Conservation (phyloP, 2,329 filamentous ascomycete species). For the Xylaria sp. region DNA sequence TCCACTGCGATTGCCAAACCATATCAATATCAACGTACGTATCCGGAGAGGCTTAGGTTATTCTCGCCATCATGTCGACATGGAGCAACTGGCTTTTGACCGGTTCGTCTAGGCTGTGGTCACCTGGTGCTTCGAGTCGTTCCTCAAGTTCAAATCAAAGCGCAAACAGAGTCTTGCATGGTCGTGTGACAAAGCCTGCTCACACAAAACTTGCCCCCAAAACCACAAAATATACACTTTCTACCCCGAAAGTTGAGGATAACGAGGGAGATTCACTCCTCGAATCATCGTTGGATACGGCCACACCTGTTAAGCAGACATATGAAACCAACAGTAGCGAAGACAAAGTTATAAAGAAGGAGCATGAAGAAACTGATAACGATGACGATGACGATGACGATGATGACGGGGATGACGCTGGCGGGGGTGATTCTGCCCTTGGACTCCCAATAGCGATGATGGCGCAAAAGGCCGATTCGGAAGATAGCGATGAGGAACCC, state of each 20-base stretch:
- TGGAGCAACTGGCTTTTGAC: slow-evolving; percentile 23
- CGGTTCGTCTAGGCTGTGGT: neutral
- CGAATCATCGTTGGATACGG: neutral
- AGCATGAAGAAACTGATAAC: slow-evolving; percentile 1
- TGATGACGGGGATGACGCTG: neutral
- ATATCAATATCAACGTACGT: neutral
- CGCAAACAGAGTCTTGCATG: slow-evolving; percentile 26
- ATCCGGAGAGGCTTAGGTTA: neutral
- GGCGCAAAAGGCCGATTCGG: neutral
- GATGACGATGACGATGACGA: neutral
- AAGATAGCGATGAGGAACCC: slow-evolving; percentile 11
- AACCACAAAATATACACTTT: neutral
- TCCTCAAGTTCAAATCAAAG: slow-evolving; percentile 2
- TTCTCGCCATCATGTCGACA: slow-evolving; percentile 23
- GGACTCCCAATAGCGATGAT: neutral
- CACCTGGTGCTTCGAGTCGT: neutral
- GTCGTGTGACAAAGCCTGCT: slow-evolving; percentile 32
- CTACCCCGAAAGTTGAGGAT: neutral
- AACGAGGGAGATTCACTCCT: neutral
- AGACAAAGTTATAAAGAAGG: neutral
- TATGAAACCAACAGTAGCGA: neutral
- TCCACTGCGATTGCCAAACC: neutral
- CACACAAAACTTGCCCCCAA: neutral
- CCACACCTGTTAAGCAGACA: neutral
- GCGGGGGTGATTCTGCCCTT: neutral